phyloP scores from a whole-genome alignment of 2,329 filamentous ascomycete species.

The Xylariaceae sp. region DNA sequence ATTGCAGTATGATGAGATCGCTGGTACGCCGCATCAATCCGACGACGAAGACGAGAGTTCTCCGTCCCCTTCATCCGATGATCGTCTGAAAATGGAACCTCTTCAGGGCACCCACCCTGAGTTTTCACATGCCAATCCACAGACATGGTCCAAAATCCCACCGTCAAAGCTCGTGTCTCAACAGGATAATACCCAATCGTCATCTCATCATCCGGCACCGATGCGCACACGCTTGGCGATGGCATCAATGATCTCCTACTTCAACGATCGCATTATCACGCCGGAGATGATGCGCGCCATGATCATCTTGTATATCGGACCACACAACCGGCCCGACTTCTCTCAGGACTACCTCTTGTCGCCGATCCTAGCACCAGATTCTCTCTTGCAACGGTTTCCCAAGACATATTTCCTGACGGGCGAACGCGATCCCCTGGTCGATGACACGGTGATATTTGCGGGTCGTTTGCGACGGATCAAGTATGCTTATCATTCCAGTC shows the following conservation, averaged over 20 bases:
- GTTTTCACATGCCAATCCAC: slow-evolving; percentile 45
- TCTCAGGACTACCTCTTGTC: slow-evolving; percentile 85
- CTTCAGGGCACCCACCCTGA: slow-evolving; percentile 42
- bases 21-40: slow-evolving; percentile 75
- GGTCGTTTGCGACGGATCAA: slow-evolving; percentile 80
- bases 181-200: slow-evolving; percentile 20
- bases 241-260: slow-evolving; percentile 96
- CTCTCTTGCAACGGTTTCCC: slow-evolving; percentile 77
- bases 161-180: slow-evolving; percentile 18
- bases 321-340: slow-evolving; percentile 89
- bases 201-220: slow-evolving; percentile 50
- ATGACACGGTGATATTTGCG: slow-evolving; percentile 95
- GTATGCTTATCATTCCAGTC: slow-evolving; percentile 46
- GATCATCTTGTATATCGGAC: slow-evolving; percentile 96
- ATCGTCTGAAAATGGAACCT: slow-evolving; percentile 10
- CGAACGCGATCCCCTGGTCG: slow-evolving; percentile 89
- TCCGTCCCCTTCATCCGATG: slow-evolving; percentile 27
- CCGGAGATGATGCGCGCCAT: slow-evolving; percentile 99
- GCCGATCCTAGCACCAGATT: slow-evolving; percentile 82
- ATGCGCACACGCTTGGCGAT: slow-evolving; percentile 85
- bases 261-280: slow-evolving; percentile 88
- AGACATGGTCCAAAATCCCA: slow-evolving; percentile 32
- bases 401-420: slow-evolving; percentile 93
- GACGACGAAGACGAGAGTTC: slow-evolving; percentile 62
- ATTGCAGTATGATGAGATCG: slow-evolving; percentile 79